A percentile compares a stretch with the other conserved stretches of the same genome.
These are phyloP conservation scores for Liriodendron chinense DNA, from an alignment of 164 flowering plant species.

Conservation along the genomic window DNA sequence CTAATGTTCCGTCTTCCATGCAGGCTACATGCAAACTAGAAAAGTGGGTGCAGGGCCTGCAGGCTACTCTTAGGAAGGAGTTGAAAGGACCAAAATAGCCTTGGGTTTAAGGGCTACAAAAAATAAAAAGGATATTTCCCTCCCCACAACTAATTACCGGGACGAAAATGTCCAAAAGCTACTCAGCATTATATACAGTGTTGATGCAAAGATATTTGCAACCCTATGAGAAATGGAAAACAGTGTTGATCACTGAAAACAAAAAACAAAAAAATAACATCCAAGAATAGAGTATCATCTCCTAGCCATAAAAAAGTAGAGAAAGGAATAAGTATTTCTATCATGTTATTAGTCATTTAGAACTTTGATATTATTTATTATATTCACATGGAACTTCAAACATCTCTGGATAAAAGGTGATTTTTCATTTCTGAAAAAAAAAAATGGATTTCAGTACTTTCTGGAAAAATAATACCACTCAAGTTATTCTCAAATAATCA, in stretches of 20 bases:
- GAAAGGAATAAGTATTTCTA: background rate
- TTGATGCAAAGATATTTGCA: background rate
- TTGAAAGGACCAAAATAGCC: too few species aligned
- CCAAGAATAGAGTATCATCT: background rate
- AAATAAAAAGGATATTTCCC: too few species aligned
- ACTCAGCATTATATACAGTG: background rate
- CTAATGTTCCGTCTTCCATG: too few species aligned
- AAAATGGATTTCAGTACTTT: background rate
- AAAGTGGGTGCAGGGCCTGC: too few species aligned
- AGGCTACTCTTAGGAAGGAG: too few species aligned
- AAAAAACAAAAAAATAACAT: too few species aligned
- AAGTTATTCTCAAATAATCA: background rate
- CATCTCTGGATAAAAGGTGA: background rate
- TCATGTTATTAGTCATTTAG: background rate
- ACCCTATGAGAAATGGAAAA: too few species aligned
- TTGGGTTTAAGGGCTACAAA: too few species aligned
- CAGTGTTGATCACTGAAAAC: too few species aligned
- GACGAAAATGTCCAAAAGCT: background rate
- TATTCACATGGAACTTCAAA: background rate
- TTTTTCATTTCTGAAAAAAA: background rate
- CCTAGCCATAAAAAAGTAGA: too few species aligned
- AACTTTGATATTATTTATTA: background rate
- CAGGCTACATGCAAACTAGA: too few species aligned
- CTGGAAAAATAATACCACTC: background rate
- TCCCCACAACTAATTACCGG: too few species aligned